These are phyloP conservation scores for Coemansia aciculifera DNA, from an alignment of 192 early-diverging fungal genomes.

Conservation along the genomic window DNA sequence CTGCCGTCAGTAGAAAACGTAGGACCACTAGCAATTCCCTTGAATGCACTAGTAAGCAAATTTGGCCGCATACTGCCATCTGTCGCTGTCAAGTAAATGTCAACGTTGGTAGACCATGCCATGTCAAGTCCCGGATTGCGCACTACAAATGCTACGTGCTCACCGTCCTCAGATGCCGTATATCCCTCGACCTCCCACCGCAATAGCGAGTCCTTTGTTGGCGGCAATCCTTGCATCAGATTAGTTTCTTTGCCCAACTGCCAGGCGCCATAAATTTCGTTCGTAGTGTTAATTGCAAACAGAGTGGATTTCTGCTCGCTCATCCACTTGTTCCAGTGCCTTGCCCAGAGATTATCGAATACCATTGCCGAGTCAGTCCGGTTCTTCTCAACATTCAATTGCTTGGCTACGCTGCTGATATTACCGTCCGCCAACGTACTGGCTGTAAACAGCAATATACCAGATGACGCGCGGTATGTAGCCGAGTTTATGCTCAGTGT, in stretches of 20 bases:
- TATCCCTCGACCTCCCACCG: slow-evolving; percentile 58
- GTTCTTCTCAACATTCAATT: slow-evolving; percentile 37
- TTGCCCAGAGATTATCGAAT: slow-evolving; percentile 68
- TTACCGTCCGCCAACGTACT: slow-evolving; percentile 38
- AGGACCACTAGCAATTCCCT: slow-evolving; percentile 59
- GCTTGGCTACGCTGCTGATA: slow-evolving; percentile 45
- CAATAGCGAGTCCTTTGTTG: slow-evolving; percentile 58
- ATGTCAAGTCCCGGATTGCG: slow-evolving; percentile 58
- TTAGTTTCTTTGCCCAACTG: slow-evolving; percentile 24
- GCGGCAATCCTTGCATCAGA: slow-evolving; percentile 37
- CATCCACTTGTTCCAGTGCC: slow-evolving; percentile 73
- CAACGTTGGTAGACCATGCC: slow-evolving; percentile 71
- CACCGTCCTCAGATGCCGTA: slow-evolving; percentile 62
- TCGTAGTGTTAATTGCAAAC: slow-evolving; percentile 52
- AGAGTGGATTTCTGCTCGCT: slow-evolving; percentile 60
- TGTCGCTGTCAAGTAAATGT: slow-evolving; percentile 63
- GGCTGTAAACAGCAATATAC: slow-evolving; percentile 24
- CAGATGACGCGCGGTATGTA: slow-evolving; percentile 7
- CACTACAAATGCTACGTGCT: slow-evolving; percentile 64
- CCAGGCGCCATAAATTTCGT: slow-evolving; percentile 25
- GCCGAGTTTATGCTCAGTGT: slow-evolving; percentile 27
- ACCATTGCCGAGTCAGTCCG: slow-evolving; percentile 61
- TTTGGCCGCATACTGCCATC: slow-evolving; percentile 38
- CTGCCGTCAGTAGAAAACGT: slow-evolving; percentile 63
- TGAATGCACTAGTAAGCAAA: slow-evolving; percentile 37